Base-by-base conservation (phyloP, 352 stramenopile species). In the Stephanocyclus meneghinianus region DNA sequence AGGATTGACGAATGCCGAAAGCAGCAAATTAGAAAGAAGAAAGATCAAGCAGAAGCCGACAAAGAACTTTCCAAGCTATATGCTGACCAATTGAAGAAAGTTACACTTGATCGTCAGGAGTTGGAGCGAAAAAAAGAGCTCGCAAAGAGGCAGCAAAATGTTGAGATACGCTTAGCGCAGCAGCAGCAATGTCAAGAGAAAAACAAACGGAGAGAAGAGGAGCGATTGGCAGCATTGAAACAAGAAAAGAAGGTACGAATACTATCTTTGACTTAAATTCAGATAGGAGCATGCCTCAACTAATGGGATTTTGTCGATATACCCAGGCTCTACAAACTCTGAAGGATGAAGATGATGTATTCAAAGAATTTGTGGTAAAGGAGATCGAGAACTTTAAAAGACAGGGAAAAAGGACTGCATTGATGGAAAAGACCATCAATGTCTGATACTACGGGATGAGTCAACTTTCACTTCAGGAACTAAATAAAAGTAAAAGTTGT, bases 281-380 rank as follows among this genome's bases (percentile, higher is more conserved):
- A 57, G 7, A 10, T 9, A 18, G 29, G 7, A 10, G 37, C 32
- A 18, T 9, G 8, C 16, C 4, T 16, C 29, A 8, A 35, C 37
- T 51, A 15, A 50, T 65, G 16, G 63, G 50, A 9, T 16, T 57
- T 56, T 29, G 7, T 5, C 18, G 21, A 57, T 57, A 21, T 1
- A 48, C 11, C 29, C 53, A 82, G 57, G 57, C 64, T 40, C 62
- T 77, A 62, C 37, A 80, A 10, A 50, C 78, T 29, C 32, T 85
- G n/a, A 76, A 79, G 44, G 67, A 73, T n/a, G 72, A 81, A 67
- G 56, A 85, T 45, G 78, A 81, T 32, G 57, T 85, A 5, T 85
- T 85, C 55, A 70, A 75, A 42, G 47, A 75, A 11, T 85, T 85
- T 47, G 73, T 78, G 1, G 51, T 8, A 11, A 73, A 67, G 48